Evolutionary conservation across 2,329 filamentous ascomycete genomes (phyloP).

Genomic region (Colletotrichum euphorbiae): DNA sequence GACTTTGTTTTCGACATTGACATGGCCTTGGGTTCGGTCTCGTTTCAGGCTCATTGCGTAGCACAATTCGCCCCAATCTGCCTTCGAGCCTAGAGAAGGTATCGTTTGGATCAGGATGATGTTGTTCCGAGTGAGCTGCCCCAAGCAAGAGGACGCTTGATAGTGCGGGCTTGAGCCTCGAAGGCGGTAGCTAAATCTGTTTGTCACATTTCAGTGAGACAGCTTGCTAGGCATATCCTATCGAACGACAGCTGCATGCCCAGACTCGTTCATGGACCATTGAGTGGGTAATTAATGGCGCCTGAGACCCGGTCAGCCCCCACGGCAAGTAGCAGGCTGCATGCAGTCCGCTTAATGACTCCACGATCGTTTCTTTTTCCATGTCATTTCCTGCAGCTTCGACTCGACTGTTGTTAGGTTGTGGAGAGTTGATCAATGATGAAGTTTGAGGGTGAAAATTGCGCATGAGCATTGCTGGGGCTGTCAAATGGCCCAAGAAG

Average conservation of each 20-base stretch:
- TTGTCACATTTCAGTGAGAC: background rate
- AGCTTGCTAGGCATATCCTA: background rate
- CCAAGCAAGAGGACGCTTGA: too few species aligned
- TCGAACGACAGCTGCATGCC: background rate
- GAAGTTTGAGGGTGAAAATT: background rate
- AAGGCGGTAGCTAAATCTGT: too few species aligned
- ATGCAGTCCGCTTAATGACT: background rate
- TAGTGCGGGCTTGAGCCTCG: too few species aligned
- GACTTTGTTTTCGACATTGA: too few species aligned
- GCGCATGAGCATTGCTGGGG: conserved; percentile 6
- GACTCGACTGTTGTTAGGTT: conserved; percentile 6
- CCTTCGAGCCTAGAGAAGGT: too few species aligned
- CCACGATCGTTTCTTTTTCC: conserved; percentile 27
- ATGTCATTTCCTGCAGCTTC: background rate
- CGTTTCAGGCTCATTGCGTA: too few species aligned
- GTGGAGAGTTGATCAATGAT: background rate
- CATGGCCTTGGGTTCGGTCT: too few species aligned
- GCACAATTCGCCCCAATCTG: too few species aligned
- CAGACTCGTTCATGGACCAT: background rate
- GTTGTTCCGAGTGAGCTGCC: too few species aligned
- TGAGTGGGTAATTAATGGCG: background rate
- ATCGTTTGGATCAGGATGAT: too few species aligned
- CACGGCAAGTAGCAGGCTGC: background rate
- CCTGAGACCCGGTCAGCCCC: background rate
- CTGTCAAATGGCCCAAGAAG: background rate